These are phyloP conservation scores for Acanthamoeba quina DNA, from an alignment of 208 protist species.

Conservation along the genomic window DNA sequence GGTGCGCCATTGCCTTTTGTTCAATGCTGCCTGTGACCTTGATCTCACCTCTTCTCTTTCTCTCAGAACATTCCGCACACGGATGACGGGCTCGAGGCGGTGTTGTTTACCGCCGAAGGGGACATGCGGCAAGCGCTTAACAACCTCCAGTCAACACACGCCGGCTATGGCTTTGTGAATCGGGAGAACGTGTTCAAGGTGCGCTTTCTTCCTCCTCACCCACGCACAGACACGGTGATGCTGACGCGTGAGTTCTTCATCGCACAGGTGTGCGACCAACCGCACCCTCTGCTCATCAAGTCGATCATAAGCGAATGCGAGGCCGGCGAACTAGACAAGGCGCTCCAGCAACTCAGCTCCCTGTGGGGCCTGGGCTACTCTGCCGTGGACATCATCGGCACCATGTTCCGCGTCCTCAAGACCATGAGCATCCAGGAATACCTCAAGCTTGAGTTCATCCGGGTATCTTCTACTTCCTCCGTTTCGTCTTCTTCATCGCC, in stretches of 20 bases:
- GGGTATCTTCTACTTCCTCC: conserved; percentile 50
- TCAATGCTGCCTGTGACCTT: background rate
- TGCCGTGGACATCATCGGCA: conserved; percentile 97
- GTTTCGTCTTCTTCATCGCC: background rate
- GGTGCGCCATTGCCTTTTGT: conserved; percentile 44
- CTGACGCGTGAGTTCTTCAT: background rate
- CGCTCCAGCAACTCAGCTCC: conserved; percentile 90
- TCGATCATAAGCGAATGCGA: conserved; percentile 93
- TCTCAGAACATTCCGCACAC: conserved; percentile 88
- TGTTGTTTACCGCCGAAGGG: conserved; percentile 98
- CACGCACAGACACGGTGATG: background rate
- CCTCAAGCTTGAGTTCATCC: conserved; percentile 90
- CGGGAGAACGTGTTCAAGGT: conserved; percentile 99
- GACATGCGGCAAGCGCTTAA: conserved; percentile 98
- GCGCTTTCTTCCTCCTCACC: background rate
- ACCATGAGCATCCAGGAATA: conserved; percentile 83
- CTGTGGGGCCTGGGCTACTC: conserved; percentile 95
- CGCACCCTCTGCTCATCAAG: conserved; percentile 96
- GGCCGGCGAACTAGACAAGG: conserved; percentile 88
- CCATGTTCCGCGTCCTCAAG: conserved; percentile 95
- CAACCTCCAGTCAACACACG: conserved; percentile 97
- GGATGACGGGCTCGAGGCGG: conserved; percentile 96
- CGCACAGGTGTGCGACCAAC: conserved; percentile 95
- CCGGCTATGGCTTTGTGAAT: conserved; percentile 96
- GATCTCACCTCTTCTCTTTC: background rate